A percentile compares a stretch with the other conserved stretches of the same genome.
These are phyloP conservation scores for Astrothelium subdiscretum DNA, from an alignment of 495 filamentous ascomycete species.

Conservation along the genomic window DNA sequence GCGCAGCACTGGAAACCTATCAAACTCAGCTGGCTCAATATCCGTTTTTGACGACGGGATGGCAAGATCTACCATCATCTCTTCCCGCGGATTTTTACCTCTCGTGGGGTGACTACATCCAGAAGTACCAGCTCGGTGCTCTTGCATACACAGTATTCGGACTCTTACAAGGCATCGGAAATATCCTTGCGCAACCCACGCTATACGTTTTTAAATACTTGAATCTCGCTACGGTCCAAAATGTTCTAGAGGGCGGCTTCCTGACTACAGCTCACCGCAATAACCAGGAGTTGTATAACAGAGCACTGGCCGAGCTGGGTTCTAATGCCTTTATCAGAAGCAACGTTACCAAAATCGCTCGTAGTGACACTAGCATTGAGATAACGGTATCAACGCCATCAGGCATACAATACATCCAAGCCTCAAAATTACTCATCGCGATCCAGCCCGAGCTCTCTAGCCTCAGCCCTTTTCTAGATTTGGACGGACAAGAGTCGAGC, in stretches of 20 bases:
- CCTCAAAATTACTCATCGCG: conserved; percentile 37
- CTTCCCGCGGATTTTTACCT: conserved; percentile 33
- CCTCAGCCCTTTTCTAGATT: conserved; percentile 25
- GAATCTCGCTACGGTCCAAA: conserved; percentile 12
- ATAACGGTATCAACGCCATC: conserved; percentile 27
- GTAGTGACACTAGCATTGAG: conserved; percentile 18
- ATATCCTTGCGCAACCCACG: conserved; percentile 28
- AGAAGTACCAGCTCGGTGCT: conserved; percentile 29
- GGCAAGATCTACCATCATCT: conserved; percentile 29
- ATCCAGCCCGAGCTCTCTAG: conserved; percentile 31
- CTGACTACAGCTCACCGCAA: conserved; percentile 27
- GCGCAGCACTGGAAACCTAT: conserved; percentile 22
- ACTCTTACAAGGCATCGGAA: conserved; percentile 29
- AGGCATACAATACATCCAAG: conserved; percentile 29
- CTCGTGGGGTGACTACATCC: conserved; percentile 33
- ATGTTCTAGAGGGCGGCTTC: conserved; percentile 16
- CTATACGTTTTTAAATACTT: conserved; percentile 20
- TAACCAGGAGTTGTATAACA: conserved; percentile 34
- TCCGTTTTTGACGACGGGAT: conserved; percentile 28
- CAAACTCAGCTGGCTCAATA: conserved; percentile 30
- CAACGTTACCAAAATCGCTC: conserved; percentile 23
- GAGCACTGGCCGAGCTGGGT: conserved; percentile 24
- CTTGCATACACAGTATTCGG: conserved; percentile 21
- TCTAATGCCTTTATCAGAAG: conserved; percentile 22
- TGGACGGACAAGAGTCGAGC: conserved; percentile 23